These are phyloP conservation scores for Nakaseomyces glabratus DNA, from an alignment of 1,139 yeast species.

Conservation along the genomic window DNA sequence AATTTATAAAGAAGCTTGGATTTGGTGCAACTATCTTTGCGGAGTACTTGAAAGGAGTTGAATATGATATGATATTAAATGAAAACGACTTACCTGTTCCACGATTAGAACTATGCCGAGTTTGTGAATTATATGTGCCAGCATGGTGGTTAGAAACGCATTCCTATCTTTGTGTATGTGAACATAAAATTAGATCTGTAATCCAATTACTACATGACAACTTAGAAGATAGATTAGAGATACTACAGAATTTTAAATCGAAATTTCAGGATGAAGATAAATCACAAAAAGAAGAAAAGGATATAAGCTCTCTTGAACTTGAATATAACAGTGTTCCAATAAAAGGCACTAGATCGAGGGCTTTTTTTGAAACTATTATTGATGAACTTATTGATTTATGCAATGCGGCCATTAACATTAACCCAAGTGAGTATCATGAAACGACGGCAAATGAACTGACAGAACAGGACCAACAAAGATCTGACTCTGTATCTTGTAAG, in stretches of 20 bases:
- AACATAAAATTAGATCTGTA: slow-evolving; percentile 73
- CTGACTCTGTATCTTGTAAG: slow-evolving; percentile 4
- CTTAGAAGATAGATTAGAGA: slow-evolving; percentile 51
- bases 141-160: slow-evolving; percentile 96
- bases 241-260: slow-evolving; percentile 12
- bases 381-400: slow-evolving; percentile 49
- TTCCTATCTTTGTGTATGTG: slow-evolving; percentile 78
- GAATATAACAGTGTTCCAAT: slow-evolving; percentile 55
- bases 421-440: slow-evolving; percentile 38
- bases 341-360: slow-evolving; percentile 10
- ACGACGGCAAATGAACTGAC: slow-evolving; percentile 8
- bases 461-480: slow-evolving; percentile 15
- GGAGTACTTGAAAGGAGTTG: slow-evolving; percentile 55
- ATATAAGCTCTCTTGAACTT: slow-evolving; percentile 6
- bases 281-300: slow-evolving; percentile 7
- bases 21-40: slow-evolving; percentile 84
- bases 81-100: slow-evolving; percentile 67
- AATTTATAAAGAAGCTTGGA: slow-evolving; percentile 64
- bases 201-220: slow-evolving; percentile 73
- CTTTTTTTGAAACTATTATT: slow-evolving; percentile 13
- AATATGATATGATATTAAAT: slow-evolving; percentile 52
- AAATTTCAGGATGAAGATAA: slow-evolving; percentile 4
- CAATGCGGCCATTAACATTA: slow-evolving; percentile 66
- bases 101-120: slow-evolving; percentile 71
- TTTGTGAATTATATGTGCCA: slow-evolving; percentile 86